These are phyloP conservation scores for Hyaloscypha variabilis DNA, from an alignment of 495 filamentous ascomycete genomes.

Conservation along the genomic window DNA sequence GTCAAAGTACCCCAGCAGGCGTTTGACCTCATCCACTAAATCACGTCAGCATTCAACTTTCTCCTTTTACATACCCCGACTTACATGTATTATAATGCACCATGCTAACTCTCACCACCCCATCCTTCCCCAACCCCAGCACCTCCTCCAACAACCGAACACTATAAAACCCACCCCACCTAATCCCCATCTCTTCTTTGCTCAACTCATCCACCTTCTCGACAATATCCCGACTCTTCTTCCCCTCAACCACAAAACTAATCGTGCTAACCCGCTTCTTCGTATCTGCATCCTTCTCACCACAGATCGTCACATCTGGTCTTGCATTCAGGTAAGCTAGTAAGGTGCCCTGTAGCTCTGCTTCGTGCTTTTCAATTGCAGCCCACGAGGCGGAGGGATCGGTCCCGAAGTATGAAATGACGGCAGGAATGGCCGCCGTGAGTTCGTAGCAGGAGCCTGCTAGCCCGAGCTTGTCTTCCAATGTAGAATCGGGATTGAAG, in stretches of 20 bases:
- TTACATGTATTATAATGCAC: constrained; percentile 77
- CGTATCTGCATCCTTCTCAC: constrained; percentile 48
- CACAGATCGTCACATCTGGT: constrained; percentile 56
- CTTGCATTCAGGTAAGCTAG: constrained; percentile 54
- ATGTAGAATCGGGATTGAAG: constrained; percentile 61
- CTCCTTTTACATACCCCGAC: constrained; percentile 29
- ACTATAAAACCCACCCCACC: constrained; percentile 72
- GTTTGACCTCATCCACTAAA: constrained; percentile 58
- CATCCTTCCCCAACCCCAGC: constrained; percentile 57
- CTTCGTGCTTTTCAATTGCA: constrained; percentile 59
- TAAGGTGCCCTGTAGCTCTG: constrained; percentile 57
- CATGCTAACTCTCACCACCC: constrained; percentile 70
- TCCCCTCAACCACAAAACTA: constrained; percentile 64
- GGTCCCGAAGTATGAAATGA: constrained; percentile 57
- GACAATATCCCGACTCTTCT: constrained; percentile 58
- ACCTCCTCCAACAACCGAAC: constrained; percentile 62
- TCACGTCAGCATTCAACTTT: constrained; percentile 16
- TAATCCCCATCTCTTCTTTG: constrained; percentile 52
- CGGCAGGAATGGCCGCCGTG: constrained; percentile 55
- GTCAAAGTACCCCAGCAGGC: constrained; percentile 50
- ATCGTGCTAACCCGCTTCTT: constrained; percentile 61
- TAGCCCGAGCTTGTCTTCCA: constrained; percentile 66
- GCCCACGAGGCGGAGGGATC: constrained; percentile 45
- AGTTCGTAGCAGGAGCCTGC: constrained; percentile 70
- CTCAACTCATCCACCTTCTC: constrained; percentile 59